Base-by-base conservation (phyloP, 306 rosid genomes). In the Vigna hirtella region DNA sequence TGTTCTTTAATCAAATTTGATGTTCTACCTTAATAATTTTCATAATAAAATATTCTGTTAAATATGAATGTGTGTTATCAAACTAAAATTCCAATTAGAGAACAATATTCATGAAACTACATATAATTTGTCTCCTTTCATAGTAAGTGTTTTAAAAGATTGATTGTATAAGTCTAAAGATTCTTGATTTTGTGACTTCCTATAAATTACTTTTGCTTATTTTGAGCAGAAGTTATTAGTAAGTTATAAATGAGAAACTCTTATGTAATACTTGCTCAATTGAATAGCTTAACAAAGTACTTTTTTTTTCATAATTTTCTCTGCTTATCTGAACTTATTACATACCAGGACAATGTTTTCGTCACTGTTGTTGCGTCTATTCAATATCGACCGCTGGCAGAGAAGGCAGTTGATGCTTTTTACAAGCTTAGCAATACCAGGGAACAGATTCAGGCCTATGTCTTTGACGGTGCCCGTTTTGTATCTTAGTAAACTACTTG, bases 351-450 rank as follows among this genome's bases (percentile, higher is more conserved):
- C 85, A 90, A 93, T 57, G 96, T 90, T 4, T 90, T 93, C 51
- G 96, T 93, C 57, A 93, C 82, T 40, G 98, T 93, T 14, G 96
- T 93, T 70, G 98, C 98, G 9, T 93, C 94, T 4, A 85, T 93
- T 56, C 98, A 93, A 83, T 93, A 90, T 55, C 90, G 94, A 24
- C 93, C 94, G 36, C 59, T 93, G 80, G 87, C 89, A 12, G 86
- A 86, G 68, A 93, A 88, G 74, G 98, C 94, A 6, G 80, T 20
- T 5, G 96, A 93, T 81, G 98, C 98, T 28, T 90, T 85, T 81
- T 93, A 93, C 88, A 93, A 85, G 53, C 94, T 93, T n/a, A 89
- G 76, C 86, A 88, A 93, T 82, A 88, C 96, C 51, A 86, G 84
- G 69, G 72, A 81, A 43, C 98, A 93, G 83, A 90, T 93, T 50